A percentile compares a stretch with the other conserved stretches of the same genome.
Conservation (phyloP, 352 stramenopile species). For the Pythium aphanidermatum region DNA sequence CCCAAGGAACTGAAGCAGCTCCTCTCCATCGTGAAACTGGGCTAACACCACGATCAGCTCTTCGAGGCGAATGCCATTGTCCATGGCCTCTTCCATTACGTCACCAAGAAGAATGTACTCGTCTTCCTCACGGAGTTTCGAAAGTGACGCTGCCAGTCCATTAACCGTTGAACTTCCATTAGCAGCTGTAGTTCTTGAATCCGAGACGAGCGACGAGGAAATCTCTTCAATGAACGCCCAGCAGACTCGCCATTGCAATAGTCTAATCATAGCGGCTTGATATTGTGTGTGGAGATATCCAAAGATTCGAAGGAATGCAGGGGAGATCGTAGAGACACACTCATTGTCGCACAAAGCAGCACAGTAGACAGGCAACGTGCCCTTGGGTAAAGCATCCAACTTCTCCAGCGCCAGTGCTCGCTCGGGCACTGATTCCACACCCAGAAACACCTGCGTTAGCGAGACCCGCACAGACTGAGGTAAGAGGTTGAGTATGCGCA, state of each 20-base stretch:
- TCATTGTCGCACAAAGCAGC: constrained; percentile 20
- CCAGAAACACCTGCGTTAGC: constrained; percentile 16
- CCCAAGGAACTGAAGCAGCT: constrained; percentile 34
- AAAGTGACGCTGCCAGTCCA: constrained; percentile 33
- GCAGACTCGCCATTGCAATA: constrained; percentile 28
- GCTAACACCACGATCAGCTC: constrained; percentile 46
- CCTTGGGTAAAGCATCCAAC: constrained; percentile 45
- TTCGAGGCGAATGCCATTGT: constrained; percentile 25
- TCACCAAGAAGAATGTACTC: constrained; percentile 32
- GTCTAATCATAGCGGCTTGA: constrained; percentile 30
- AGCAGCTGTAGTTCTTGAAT: not conserved
- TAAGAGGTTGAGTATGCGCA: constrained; percentile 41
- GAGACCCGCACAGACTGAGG: constrained; percentile 28
- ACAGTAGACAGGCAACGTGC: constrained; percentile 29
- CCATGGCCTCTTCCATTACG: constrained; percentile 41
- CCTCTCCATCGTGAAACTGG: constrained; percentile 30
- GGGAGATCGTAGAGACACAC: constrained; percentile 18
- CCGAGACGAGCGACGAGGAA: constrained; percentile 5
- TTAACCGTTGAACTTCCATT: constrained; percentile 26
- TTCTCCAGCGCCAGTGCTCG: constrained; percentile 12
- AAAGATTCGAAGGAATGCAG: constrained; percentile 38
- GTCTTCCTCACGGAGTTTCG: constrained; percentile 22
- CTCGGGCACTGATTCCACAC: constrained; percentile 4
- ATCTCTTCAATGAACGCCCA: constrained; percentile 56
- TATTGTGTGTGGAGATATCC: constrained; percentile 32